Conservation (phyloP, 768 basidiomycete genomes). For the Fomitopsis serialis region DNA sequence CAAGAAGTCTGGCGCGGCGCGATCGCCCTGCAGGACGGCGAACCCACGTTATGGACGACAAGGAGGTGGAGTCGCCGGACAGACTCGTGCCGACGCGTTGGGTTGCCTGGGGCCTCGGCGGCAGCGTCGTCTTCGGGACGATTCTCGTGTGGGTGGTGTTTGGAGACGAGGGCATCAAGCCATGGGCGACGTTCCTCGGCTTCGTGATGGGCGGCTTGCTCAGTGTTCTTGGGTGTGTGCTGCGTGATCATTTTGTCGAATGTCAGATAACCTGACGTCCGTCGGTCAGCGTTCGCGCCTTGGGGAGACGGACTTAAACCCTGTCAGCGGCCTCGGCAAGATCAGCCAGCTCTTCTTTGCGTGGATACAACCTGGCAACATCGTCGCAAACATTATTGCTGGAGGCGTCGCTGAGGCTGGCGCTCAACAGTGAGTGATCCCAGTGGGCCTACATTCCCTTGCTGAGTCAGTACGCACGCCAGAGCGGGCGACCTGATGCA, state of each 20-base stretch:
- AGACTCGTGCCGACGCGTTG: constrained; percentile 76
- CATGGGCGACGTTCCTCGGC: constrained; percentile 90
- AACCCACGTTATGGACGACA: constrained; percentile 35
- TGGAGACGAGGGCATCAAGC: constrained; percentile 85
- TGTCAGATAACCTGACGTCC: neutral
- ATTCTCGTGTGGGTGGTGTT: constrained; percentile 85
- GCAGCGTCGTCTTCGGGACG: constrained; percentile 65
- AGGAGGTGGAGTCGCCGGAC: constrained; percentile 73
- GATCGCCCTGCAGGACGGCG: constrained; percentile 3
- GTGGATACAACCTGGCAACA: constrained; percentile 89
- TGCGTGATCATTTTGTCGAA: neutral
- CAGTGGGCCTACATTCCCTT: neutral
- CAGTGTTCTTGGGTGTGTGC: constrained; percentile 77
- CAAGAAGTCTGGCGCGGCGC: constrained; percentile 21
- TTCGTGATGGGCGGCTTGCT: constrained; percentile 79
- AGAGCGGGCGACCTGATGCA: constrained; percentile 97
- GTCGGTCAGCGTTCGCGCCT: constrained; percentile 76
- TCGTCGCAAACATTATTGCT: constrained; percentile 97
- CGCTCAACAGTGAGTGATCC: constrained; percentile 70
- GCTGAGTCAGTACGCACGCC: constrained; percentile 3
- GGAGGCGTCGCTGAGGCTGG: constrained; percentile 96
- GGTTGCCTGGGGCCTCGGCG: constrained; percentile 65
- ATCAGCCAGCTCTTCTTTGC: constrained; percentile 93
- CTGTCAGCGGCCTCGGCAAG: constrained; percentile 90
- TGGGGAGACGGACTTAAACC: constrained; percentile 93